Evolutionary conservation across 495 filamentous ascomycete species (phyloP).

Genomic region (Aspergillus saccharolyticus): DNA sequence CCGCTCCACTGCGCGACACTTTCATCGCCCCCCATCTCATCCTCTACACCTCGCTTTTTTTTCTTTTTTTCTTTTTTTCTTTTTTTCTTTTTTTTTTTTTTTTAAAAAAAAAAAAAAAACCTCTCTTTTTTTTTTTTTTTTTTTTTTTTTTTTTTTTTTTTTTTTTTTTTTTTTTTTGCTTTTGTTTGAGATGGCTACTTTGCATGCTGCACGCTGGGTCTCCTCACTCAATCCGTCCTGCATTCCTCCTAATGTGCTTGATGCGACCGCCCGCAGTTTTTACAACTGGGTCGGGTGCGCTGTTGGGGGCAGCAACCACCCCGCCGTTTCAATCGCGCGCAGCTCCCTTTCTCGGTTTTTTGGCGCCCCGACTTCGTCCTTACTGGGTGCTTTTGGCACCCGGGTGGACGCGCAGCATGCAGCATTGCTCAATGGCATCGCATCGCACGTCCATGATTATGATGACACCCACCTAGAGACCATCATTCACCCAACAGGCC

Average conservation of each 20-base stretch:
- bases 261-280: conserved; percentile 24
- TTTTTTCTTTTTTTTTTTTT: too few species aligned
- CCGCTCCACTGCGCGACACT: too few species aligned
- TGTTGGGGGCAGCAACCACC: conserved; percentile 43
- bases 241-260: not conserved
- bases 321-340: conserved; percentile 38
- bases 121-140: too few species aligned
- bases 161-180: too few species aligned
- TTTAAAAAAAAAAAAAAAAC: too few species aligned
- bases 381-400: conserved; percentile 33
- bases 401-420: conserved; percentile 46
- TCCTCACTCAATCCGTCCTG: not conserved
- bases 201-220: conserved; percentile 2
- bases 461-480: conserved; percentile 54
- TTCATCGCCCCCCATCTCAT: too few species aligned
- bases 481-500: conserved; percentile 51
- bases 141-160: too few species aligned
- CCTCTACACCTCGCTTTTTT: too few species aligned
- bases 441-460: conserved; percentile 53
- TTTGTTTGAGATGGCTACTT: not conserved
- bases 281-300: conserved; percentile 53
- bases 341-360: conserved; percentile 40
- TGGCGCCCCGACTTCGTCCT: conserved; percentile 37
- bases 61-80: too few species aligned
- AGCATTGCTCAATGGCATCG: conserved; percentile 50